These are phyloP conservation scores for Scytalidium lignicola DNA, from an alignment of 2,329 filamentous ascomycete genomes.

Conservation along the genomic window DNA sequence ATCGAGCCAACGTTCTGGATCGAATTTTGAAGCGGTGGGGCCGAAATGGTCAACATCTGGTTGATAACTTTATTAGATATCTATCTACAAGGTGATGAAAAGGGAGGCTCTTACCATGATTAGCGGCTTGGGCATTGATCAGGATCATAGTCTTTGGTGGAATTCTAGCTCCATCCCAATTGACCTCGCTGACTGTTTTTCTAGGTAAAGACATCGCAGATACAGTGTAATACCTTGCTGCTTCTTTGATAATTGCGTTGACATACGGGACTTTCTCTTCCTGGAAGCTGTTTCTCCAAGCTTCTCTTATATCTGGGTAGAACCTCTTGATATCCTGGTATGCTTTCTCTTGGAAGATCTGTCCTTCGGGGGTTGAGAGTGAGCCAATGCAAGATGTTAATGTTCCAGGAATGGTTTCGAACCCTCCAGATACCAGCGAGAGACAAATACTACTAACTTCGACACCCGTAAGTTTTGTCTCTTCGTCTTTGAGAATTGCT, in stretches of 20 bases:
- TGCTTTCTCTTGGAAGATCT: constrained; percentile 45
- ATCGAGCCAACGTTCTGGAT: constrained; percentile 45
- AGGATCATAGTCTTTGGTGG: constrained; percentile 48
- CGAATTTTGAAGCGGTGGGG: constrained; percentile 37
- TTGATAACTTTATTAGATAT: too few relatives aligned
- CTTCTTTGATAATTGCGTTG: constrained; percentile 46
- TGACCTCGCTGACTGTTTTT: constrained; percentile 43
- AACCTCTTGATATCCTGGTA: constrained; percentile 45
- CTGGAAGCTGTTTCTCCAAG: constrained; percentile 39
- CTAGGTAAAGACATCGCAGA: constrained; percentile 47
- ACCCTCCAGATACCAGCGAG: constrained; percentile 47
- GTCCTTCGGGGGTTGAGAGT: constrained; percentile 41
- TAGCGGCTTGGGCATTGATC: constrained; percentile 50
- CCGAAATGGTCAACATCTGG: constrained; percentile 45
- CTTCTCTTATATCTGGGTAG: constrained; percentile 40
- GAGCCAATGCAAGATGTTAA: constrained; percentile 47
- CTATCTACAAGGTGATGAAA: too few relatives aligned
- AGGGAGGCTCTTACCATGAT: constrained; percentile 46
- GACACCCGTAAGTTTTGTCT: constrained; percentile 49
- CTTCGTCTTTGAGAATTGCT: constrained; percentile 48
- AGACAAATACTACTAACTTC: constrained; percentile 50
- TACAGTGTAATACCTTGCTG: constrained; percentile 48
- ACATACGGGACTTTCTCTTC: constrained; percentile 44
- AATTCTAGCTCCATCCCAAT: constrained; percentile 46
- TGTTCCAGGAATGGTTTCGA: constrained; percentile 49